phyloP scores from a whole-genome alignment of 257 asterid species.

The Mitragyna speciosa region DNA sequence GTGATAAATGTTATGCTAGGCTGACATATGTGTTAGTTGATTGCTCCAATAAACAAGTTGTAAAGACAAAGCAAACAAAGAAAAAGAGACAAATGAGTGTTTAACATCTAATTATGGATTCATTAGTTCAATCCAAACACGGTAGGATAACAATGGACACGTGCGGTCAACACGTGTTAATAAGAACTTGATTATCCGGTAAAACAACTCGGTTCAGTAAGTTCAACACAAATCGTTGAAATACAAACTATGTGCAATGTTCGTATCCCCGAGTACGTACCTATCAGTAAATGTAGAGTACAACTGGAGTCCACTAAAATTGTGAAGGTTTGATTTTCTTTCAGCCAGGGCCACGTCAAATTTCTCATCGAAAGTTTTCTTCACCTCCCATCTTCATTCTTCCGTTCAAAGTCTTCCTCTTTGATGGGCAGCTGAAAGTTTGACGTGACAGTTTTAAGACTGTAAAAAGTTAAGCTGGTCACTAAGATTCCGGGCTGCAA shows the following conservation, averaged over 20 bases:
- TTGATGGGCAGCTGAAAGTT: not conserved
- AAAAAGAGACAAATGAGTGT: not conserved
- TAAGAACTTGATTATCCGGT: not conserved
- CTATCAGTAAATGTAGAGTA: conserved; percentile 10
- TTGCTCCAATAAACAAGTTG: too few relatives aligned
- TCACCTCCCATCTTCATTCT: not conserved
- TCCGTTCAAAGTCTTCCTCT: conserved; percentile 1
- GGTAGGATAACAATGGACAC: not conserved
- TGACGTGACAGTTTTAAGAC: not conserved
- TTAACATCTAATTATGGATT: not conserved
- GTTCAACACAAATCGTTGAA: not conserved
- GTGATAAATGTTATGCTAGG: too few relatives aligned
- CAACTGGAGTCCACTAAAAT: conserved; percentile 25
- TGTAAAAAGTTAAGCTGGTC: not conserved
- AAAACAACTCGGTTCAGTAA: not conserved
- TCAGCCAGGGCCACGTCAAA: conserved; percentile 22
- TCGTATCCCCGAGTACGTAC: not conserved
- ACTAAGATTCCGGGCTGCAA: not conserved
- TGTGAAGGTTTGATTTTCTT: not conserved
- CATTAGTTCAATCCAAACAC: not conserved
- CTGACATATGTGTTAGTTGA: not conserved
- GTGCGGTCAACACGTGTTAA: not conserved
- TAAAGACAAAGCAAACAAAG: not conserved
- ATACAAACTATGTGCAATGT: not conserved
- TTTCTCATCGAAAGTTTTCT: not conserved